Conservation (phyloP, 2,329 filamentous ascomycete species). For the Hypoxylon sp. region DNA sequence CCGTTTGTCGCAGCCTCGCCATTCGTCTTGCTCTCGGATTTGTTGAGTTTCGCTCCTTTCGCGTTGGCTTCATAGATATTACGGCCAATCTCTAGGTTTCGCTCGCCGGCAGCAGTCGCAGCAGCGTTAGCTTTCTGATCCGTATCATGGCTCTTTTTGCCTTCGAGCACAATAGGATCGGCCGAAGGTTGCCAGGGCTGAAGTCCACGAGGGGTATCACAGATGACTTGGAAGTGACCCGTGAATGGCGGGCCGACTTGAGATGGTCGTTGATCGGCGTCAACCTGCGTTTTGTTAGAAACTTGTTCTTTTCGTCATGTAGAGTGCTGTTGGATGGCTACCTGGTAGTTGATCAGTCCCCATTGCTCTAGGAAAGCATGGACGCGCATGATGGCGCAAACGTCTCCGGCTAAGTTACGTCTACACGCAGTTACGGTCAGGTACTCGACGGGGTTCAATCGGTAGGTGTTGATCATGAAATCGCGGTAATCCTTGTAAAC, state of each 20-base stretch:
- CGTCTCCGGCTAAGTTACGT: constrained; percentile 94
- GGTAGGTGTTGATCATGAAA: constrained; percentile 99
- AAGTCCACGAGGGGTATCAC: constrained; percentile 93
- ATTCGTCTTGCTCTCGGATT: constrained; percentile 79
- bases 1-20: constrained; percentile 82
- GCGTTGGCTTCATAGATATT: constrained; percentile 96
- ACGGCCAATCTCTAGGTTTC: constrained; percentile 92
- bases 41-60: constrained; percentile 79
- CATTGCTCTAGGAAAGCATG: constrained; percentile 98
- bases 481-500: constrained; percentile 99
- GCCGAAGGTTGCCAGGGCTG: constrained; percentile 95
- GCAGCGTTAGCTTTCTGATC: constrained; percentile 79
- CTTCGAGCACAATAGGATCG: constrained; percentile 75
- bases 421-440: constrained; percentile 96
- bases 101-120: constrained; percentile 79
- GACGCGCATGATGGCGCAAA: constrained; percentile 99
- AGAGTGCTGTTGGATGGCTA: constrained; percentile 58
- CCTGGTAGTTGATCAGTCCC: constrained; percentile 99
- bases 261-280: constrained; percentile 93
- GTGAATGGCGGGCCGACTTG: constrained; percentile 97
- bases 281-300: constrained; percentile 75
- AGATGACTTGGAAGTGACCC: constrained; percentile 95
- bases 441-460: constrained; percentile 95
- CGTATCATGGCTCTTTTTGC: constrained; percentile 75
- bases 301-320: constrained; percentile 11